phyloP scores from a whole-genome alignment of 148 eudicot genomes.

The Vaccinium macrocarpon region DNA sequence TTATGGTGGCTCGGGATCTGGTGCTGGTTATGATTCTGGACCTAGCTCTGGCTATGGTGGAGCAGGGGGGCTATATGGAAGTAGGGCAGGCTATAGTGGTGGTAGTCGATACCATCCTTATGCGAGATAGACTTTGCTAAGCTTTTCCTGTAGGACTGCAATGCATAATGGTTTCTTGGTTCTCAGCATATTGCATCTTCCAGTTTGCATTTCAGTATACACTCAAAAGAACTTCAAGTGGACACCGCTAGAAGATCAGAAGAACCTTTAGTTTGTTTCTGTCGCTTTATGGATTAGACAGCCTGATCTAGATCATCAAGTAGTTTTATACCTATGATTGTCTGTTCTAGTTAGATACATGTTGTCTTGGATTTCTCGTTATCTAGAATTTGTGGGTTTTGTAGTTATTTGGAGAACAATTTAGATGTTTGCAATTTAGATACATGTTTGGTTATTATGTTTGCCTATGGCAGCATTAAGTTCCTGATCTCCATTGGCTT shows the following conservation, averaged over 20 bases:
- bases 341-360: conserved; percentile 14
- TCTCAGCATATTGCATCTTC: conserved; percentile 15
- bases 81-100: conserved; percentile 37
- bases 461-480: not conserved
- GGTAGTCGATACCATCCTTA: conserved; percentile 37
- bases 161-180: not conserved
- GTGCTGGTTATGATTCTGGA: conserved; percentile 27
- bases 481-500: not conserved
- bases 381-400: conserved; percentile 10
- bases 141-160: conserved; percentile 10
- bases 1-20: conserved; percentile 28
- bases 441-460: not conserved
- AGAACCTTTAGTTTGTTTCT: conserved; percentile 10
- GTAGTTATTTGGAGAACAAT: conserved; percentile 3
- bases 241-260: conserved; percentile 17
- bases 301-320: conserved; percentile 5
- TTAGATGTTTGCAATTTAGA: conserved; percentile 13
- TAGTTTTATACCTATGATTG: not conserved
- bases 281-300: conserved; percentile 8
- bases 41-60: conserved; percentile 33
- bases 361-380: not conserved
- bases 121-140: conserved; percentile 26
- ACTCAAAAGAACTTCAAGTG: conserved; percentile 12
- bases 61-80: conserved; percentile 29
- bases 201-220: conserved; percentile 10